A percentile compares a stretch with the other conserved stretches of the same genome.
phyloP scores from a whole-genome alignment of 2,329 filamentous ascomycete species.

The Dothideomycetes sp. region DNA sequence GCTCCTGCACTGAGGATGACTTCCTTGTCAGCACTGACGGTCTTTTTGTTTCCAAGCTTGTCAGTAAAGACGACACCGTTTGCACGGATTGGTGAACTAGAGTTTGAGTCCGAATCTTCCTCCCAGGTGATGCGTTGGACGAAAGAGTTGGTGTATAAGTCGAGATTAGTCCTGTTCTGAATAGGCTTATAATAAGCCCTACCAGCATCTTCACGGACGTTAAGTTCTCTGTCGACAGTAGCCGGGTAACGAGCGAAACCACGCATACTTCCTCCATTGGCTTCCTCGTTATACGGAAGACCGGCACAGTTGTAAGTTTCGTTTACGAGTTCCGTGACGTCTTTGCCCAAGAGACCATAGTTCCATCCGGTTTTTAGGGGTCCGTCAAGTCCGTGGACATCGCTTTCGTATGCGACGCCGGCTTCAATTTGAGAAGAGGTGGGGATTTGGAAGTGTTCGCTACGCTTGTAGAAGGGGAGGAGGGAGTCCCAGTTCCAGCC shows the following conservation, averaged over 20 bases:
- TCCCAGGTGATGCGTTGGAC: constrained; percentile 35
- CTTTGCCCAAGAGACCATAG: background rate
- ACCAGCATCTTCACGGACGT: constrained; percentile 38
- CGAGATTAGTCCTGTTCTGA: constrained; percentile 32
- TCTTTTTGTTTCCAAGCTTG: constrained; percentile 16
- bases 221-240: constrained; percentile 31
- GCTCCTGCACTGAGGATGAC: constrained; percentile 30
- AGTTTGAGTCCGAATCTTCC: constrained; percentile 14
- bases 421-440: background rate
- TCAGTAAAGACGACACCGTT: constrained; percentile 5
- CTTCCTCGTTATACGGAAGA: constrained; percentile 32
- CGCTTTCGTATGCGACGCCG: background rate
- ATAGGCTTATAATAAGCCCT: constrained; percentile 40
- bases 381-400: background rate
- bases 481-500: constrained; percentile 9
- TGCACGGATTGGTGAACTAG: background rate
- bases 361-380: constrained; percentile 15
- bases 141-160: constrained; percentile 35
- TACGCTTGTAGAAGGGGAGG: constrained; percentile 17
- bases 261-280: constrained; percentile 36
- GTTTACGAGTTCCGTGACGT: constrained; percentile 25
- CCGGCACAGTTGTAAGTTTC: constrained; percentile 28
- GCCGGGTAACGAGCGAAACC: constrained; percentile 36
- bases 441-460: constrained; percentile 5
- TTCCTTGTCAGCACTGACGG: constrained; percentile 19